Evolutionary conservation across 495 filamentous ascomycete species (phyloP), one percentile per base, ranked within the genome.

Genomic region (Terfezia claveryi): DNA sequence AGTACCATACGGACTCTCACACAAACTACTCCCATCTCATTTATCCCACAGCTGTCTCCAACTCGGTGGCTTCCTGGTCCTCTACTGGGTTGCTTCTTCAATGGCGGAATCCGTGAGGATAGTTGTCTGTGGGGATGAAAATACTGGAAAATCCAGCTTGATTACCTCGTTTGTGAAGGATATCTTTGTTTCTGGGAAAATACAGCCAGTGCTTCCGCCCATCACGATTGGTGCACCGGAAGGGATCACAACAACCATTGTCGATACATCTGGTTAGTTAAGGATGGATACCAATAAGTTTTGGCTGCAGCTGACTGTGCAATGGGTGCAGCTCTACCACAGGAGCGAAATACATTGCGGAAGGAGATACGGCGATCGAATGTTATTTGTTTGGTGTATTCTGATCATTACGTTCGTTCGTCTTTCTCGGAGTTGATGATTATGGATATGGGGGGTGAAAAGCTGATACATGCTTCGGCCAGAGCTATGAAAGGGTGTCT

Each of bases 291-390:
- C 10, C 23, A 1, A 37, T 17, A 10, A n/a, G 50, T 8, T 36
- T 23, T 8, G 37, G 54, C 20, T 1, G n/a, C 11, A 56, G 23
- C 54, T 56, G 56, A 56, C 49, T 20, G 20, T 50, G 23, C 36
- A 10, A 1, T 16, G 12, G 37, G 36, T 53, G 23, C 38, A 64
- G 87, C 91, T 16, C 78, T 93, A 2, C 91, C 92, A 0, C 88
- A 94, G 64, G 92, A 98, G 62, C 78, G 89, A 52, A 81, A 78
- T 56, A 85, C 81, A 16, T 71, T 98, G 52, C 80, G 86, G 36
- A 89, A 88, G 61, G 92, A 96, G 68, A 89, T 96, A 51, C 81
- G 92, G 49, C 93, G 94, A 64, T 87, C 82, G 59, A 96, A 94
- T 65, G 89, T 94, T 52, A 96, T 98, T 54, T 72, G 95, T n/a